Conservation (phyloP, 306 rosid genomes). For the Sindora glabra region DNA sequence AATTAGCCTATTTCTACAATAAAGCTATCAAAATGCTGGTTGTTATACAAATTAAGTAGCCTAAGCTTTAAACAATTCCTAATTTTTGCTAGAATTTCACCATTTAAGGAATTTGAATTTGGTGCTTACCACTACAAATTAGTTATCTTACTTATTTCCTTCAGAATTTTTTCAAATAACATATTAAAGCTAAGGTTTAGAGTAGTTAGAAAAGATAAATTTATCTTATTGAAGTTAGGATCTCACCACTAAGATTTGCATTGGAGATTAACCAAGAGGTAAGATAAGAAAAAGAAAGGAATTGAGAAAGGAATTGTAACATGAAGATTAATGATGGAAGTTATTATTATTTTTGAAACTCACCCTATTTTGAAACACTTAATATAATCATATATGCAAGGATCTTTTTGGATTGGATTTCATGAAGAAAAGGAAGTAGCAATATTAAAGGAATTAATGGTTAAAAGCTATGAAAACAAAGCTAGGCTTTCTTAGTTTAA, state of each 20-base stretch:
- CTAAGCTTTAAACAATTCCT: slow-evolving; percentile 74
- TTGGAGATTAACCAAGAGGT: slow-evolving; percentile 59
- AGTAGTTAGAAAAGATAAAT: slow-evolving; percentile 56
- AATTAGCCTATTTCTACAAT: slow-evolving; percentile 66
- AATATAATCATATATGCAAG: slow-evolving; percentile 82
- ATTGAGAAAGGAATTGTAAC: slow-evolving; percentile 53
- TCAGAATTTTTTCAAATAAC: slow-evolving; percentile 65
- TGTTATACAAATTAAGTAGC: slow-evolving; percentile 60
- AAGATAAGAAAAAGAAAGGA: slow-evolving; percentile 57
- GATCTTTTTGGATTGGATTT: slow-evolving; percentile 53
- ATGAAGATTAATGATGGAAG: slow-evolving; percentile 50
- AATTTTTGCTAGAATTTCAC: slow-evolving; percentile 57
- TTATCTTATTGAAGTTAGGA: slow-evolving; percentile 59
- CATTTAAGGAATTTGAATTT: slow-evolving; percentile 64
- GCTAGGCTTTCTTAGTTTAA: slow-evolving; percentile 84
- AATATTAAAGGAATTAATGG: slow-evolving; percentile 58
- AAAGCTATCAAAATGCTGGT: slow-evolving; percentile 65
- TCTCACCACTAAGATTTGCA: slow-evolving; percentile 71
- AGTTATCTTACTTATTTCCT: slow-evolving; percentile 46
- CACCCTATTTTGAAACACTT: slow-evolving; percentile 51
- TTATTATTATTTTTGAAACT: slow-evolving; percentile 56
- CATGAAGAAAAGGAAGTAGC: slow-evolving; percentile 69
- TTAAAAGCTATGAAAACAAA: slow-evolving; percentile 84
- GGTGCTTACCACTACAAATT: slow-evolving; percentile 38
- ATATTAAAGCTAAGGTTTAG: slow-evolving; percentile 81